phyloP scores from a whole-genome alignment of 2,329 filamentous ascomycete species.

The Stemphylium lycopersici region DNA sequence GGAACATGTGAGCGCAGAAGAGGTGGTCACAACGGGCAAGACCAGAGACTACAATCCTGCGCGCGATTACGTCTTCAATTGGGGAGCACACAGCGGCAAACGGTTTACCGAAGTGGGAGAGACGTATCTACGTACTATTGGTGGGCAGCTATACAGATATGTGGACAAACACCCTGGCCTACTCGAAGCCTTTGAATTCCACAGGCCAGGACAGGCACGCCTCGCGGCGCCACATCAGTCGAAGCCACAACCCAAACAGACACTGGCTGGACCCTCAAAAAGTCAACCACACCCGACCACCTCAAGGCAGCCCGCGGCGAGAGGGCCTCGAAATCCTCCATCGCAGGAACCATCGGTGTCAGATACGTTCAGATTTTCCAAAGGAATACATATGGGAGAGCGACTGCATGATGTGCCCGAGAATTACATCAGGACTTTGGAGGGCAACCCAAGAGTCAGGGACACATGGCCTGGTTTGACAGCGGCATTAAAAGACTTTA shows the following conservation, averaged over 20 bases:
- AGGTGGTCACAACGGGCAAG: neutral
- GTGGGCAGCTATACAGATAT: constrained; percentile 27
- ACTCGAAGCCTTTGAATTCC: constrained; percentile 32
- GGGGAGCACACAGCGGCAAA: constrained; percentile 22
- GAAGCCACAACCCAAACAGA: constrained; percentile 5
- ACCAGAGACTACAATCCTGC: constrained; percentile 3
- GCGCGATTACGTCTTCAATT: constrained; percentile 32
- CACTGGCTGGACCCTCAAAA: neutral
- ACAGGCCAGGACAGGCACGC: constrained; percentile 26
- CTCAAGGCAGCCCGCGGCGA: neutral
- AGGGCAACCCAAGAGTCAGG: constrained; percentile 23
- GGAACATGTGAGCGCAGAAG: neutral
- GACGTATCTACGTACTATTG: constrained; percentile 30
- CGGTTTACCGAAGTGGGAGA: constrained; percentile 28
- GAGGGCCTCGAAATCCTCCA: neutral
- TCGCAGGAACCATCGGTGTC: constrained; percentile 1
- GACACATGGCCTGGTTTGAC: constrained; percentile 28
- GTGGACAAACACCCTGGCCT: constrained; percentile 25
- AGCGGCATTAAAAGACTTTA: constrained; percentile 26
- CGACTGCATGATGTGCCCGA: constrained; percentile 25
- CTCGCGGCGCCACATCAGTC: constrained; percentile 1
- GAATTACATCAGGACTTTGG: constrained; percentile 27
- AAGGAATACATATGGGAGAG: constrained; percentile 16
- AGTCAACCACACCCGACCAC: neutral
- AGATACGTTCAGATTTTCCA: constrained; percentile 9